Evolutionary conservation across 2,329 filamentous ascomycete genomes (phyloP), one percentile per base, ranked within the genome.

Genomic region (Ceratocystis cubensis): DNA sequence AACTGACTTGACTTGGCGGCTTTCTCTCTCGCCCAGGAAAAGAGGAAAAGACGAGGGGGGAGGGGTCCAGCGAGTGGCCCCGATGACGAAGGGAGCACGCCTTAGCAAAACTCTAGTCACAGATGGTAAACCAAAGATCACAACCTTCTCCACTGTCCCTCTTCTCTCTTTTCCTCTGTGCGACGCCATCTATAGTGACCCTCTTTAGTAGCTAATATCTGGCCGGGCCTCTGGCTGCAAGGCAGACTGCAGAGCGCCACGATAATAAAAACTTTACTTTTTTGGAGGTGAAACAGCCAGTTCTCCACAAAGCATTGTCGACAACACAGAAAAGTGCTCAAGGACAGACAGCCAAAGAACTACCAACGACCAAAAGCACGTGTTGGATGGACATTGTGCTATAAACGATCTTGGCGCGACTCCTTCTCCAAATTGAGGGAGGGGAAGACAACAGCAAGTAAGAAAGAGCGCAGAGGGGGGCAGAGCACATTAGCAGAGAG

Each of bases 271-370:
- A n/a, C 15, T 59, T 13, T 37, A 59, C 56, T 59, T 59, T 17
- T 37, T 59, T 22, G 22, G 28, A 59, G 56, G 56, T 59, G 28
- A 37, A 59, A 59, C 56, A 59, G n/a, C 3, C 56, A 20, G n/a
- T n/a, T n/a, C 37, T 41, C 56, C 56, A 59, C 56, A 59, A 59
- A 59, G 56, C 56, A 59, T 59, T 7, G 56, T n/a, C 15, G 37
- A 33, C 30, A 59, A 59, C 30, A 15, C 25, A 17, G 15, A 17
- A 28, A 59, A 59, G 28, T 37, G 17, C 30, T 33, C 56, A 59
- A 25, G 50, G 22, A 25, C 20, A 5, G 22, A 15, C 20, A 5
- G 4, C n/a, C 46, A 48, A 48, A 48, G 46, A 48, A n/a, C 17
- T 25, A 28, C 22, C 48, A 53, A 53, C 22, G 48, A n/a, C 48